A percentile compares a stretch with the other conserved stretches of the same genome.
These are phyloP conservation scores for Arabis hirsuta DNA, from an alignment of 345 rosid species.

Conservation along the genomic window DNA sequence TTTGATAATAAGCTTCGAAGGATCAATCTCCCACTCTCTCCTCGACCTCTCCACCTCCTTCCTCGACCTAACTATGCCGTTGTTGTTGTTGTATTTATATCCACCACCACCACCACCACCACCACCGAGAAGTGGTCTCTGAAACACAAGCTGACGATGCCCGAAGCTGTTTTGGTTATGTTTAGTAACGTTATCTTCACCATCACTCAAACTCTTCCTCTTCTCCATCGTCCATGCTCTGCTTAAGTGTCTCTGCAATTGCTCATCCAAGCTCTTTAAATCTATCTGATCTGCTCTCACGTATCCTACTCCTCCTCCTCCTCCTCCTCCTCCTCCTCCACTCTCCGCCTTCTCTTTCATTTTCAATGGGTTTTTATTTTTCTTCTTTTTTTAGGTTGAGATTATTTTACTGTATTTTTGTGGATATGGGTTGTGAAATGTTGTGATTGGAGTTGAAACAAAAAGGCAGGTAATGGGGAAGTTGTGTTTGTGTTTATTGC, in stretches of 20 bases:
- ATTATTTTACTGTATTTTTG: slow-evolving; percentile 1
- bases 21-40: slow-evolving; percentile 99
- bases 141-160: slow-evolving; percentile 39
- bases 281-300: slow-evolving; percentile 99
- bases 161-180: slow-evolving; percentile 35
- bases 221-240: slow-evolving; percentile 88
- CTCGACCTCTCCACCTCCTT: slow-evolving; percentile 50
- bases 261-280: slow-evolving; percentile 93
- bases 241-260: slow-evolving; percentile 84
- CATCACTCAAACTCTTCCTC: slow-evolving; percentile 57
- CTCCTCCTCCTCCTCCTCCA: slow-evolving; percentile 37
- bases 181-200: slow-evolving; percentile 40
- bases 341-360: slow-evolving; percentile 70
- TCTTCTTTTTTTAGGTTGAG: neutral
- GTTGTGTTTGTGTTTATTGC: slow-evolving; percentile 46
- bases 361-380: neutral
- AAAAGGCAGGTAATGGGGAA: slow-evolving; percentile 35
- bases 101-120: slow-evolving; percentile 37
- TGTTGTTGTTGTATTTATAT: neutral
- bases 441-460: slow-evolving; percentile 28
- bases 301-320: slow-evolving; percentile 63
- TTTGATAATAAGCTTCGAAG: slow-evolving; percentile 80
- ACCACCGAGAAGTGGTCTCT: slow-evolving; percentile 40
- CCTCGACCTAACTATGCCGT: slow-evolving; percentile 3
- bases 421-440: slow-evolving; percentile 5